Conservation (phyloP, 1,284 basidiomycete genomes). For the Irpex rosettiformis region DNA sequence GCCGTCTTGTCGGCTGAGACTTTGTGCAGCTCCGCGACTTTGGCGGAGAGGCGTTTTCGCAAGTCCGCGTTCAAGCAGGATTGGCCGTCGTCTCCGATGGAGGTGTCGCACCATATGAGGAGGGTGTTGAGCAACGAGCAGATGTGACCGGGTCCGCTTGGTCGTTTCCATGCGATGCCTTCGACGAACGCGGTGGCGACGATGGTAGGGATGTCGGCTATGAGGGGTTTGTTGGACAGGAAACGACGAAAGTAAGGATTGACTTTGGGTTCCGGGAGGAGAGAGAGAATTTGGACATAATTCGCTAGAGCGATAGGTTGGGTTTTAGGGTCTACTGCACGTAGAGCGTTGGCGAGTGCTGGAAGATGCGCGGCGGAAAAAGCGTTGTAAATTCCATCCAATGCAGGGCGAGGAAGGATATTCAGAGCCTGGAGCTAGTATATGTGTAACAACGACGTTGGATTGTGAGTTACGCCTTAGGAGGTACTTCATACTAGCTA, state of each 20-base stretch:
- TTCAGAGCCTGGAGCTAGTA: slow-evolving; percentile 5
- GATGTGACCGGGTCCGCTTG: slow-evolving; percentile 18
- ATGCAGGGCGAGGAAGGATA: not conserved
- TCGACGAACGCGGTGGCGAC: slow-evolving; percentile 19
- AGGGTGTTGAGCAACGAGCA: slow-evolving; percentile 20
- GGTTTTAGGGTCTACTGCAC: slow-evolving; percentile 4
- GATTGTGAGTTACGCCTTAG: not conserved
- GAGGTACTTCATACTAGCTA: not conserved
- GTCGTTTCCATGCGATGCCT: slow-evolving; percentile 17
- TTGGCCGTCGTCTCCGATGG: slow-evolving; percentile 22
- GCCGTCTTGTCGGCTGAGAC: not conserved
- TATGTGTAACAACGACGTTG: not conserved
- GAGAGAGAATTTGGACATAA: slow-evolving; percentile 22
- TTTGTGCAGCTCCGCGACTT: not conserved
- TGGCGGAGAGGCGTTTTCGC: slow-evolving; percentile 7
- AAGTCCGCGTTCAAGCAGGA: slow-evolving; percentile 19
- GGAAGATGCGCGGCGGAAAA: slow-evolving; percentile 22
- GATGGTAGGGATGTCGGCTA: slow-evolving; percentile 17
- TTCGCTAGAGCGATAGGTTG: slow-evolving; percentile 19
- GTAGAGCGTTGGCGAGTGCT: slow-evolving; percentile 13
- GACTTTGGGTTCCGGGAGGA: slow-evolving; percentile 22
- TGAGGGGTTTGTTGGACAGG: slow-evolving; percentile 12
- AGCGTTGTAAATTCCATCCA: slow-evolving; percentile 6
- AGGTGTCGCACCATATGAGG: slow-evolving; percentile 23
- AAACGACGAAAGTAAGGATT: slow-evolving; percentile 24